Evolutionary conservation across 2,329 filamentous ascomycete genomes (phyloP).

Genomic region (Dothideomycetes sp.): DNA sequence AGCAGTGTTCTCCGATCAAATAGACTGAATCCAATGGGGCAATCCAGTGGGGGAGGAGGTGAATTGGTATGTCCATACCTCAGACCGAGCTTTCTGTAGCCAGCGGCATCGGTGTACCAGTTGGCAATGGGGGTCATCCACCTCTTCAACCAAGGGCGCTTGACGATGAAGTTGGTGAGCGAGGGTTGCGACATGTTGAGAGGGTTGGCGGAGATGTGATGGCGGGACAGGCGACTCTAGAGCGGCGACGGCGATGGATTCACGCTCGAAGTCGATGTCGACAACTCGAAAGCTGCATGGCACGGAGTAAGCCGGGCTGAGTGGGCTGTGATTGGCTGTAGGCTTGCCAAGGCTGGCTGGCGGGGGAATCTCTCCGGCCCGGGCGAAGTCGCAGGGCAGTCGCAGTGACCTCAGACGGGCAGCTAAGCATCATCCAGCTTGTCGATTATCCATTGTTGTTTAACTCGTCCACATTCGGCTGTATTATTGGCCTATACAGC

Average conservation of each 20-base stretch:
- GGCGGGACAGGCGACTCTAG: constrained; percentile 19
- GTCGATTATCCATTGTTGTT: no score
- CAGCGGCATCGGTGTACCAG: constrained; percentile 82
- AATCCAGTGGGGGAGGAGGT: background rate
- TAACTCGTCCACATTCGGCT: no score
- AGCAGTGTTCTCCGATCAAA: background rate
- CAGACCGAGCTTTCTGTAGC: constrained; percentile 87
- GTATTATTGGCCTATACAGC: no score
- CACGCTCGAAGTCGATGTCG: background rate
- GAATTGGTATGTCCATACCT: constrained; percentile 46
- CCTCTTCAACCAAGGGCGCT: constrained; percentile 75
- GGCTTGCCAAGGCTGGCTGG: no score
- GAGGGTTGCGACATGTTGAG: constrained; percentile 56
- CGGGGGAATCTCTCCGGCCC: no score
- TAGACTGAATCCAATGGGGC: background rate
- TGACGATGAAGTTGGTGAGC: constrained; percentile 65
- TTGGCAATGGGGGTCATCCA: constrained; percentile 71
- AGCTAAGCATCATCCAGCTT: no score
- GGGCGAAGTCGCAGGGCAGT: no score
- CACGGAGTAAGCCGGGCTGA: background rate
- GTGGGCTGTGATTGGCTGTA: background rate
- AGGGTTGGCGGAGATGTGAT: constrained; percentile 15
- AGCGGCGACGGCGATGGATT: constrained; percentile 7
- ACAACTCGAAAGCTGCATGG: background rate
- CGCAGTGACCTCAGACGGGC: no score